A percentile compares a stretch with the other conserved stretches of the same genome.
These are phyloP conservation scores for Cytauxzoon felis DNA, from an alignment of 169 alveolate species.

Conservation along the genomic window DNA sequence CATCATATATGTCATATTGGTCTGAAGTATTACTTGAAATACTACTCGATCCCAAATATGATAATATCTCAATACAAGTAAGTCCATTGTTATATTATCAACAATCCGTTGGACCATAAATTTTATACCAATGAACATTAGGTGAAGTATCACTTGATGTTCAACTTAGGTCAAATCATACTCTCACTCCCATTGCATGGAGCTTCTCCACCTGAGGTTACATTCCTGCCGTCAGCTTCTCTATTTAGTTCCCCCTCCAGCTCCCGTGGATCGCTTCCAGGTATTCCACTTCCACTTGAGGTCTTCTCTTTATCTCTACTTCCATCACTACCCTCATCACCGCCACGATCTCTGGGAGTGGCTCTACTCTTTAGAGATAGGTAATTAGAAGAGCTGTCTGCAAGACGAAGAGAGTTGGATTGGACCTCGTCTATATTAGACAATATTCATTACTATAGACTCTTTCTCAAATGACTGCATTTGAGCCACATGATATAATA, in stretches of 20 bases:
- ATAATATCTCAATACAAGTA: slow-evolving; percentile 63
- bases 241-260: too few relatives aligned
- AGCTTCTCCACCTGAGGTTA: neutral
- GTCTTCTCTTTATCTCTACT: too few relatives aligned
- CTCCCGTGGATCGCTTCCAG: too few relatives aligned
- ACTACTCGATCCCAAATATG: slow-evolving; percentile 53
- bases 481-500: slow-evolving; percentile 83
- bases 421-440: neutral
- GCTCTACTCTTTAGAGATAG: too few relatives aligned
- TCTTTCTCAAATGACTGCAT: slow-evolving; percentile 79
- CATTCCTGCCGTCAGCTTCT: neutral
- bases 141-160: neutral
- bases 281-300: too few relatives aligned
- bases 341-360: too few relatives aligned
- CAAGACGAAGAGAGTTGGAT: too few relatives aligned
- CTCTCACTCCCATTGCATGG: slow-evolving; percentile 7
- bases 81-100: too few relatives aligned
- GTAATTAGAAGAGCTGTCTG: too few relatives aligned
- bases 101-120: too few relatives aligned
- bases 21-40: slow-evolving; percentile 80
- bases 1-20: slow-evolving; percentile 95
- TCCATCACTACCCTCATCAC: too few relatives aligned
- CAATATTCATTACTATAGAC: slow-evolving; percentile 44
- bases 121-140: too few relatives aligned
- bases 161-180: neutral